phyloP scores from a whole-genome alignment of 331 rosid species.

The Malus hybrid region DNA sequence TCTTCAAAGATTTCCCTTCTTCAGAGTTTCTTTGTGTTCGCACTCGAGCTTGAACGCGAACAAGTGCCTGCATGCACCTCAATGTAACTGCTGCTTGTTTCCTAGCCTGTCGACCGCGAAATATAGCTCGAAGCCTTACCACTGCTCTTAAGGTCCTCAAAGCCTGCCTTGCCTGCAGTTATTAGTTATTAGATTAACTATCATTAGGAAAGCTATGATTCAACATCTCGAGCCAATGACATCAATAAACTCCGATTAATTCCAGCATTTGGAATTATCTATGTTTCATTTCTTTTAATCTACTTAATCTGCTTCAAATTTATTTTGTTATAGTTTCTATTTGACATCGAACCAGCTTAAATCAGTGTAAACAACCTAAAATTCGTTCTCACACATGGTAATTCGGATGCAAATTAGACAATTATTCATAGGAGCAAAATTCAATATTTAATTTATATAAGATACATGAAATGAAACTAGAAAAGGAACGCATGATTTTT shows the following conservation, averaged over 20 bases:
- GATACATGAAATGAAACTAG: too few species aligned
- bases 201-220: neutral
- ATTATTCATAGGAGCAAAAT: too few species aligned
- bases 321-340: too few species aligned
- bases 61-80: slow-evolving; percentile 94
- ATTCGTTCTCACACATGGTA: neutral
- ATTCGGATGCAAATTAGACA: too few species aligned
- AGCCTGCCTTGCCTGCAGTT: slow-evolving; percentile 68
- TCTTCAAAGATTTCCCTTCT: slow-evolving; percentile 37
- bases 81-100: slow-evolving; percentile 88
- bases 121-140: slow-evolving; percentile 88
- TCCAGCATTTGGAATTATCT: too few species aligned
- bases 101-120: slow-evolving; percentile 67
- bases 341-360: neutral
- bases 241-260: too few species aligned
- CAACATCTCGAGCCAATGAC: too few species aligned
- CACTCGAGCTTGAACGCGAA: slow-evolving; percentile 65
- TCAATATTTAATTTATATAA: too few species aligned
- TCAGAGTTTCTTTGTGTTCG: slow-evolving; percentile 48
- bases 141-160: slow-evolving; percentile 77
- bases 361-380: neutral
- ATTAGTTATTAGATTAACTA: neutral
- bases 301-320: neutral
- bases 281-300: too few species aligned
- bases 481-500: too few species aligned